Evolutionary conservation across 495 filamentous ascomycete species (phyloP).

Genomic region (Penicillium silybi): DNA sequence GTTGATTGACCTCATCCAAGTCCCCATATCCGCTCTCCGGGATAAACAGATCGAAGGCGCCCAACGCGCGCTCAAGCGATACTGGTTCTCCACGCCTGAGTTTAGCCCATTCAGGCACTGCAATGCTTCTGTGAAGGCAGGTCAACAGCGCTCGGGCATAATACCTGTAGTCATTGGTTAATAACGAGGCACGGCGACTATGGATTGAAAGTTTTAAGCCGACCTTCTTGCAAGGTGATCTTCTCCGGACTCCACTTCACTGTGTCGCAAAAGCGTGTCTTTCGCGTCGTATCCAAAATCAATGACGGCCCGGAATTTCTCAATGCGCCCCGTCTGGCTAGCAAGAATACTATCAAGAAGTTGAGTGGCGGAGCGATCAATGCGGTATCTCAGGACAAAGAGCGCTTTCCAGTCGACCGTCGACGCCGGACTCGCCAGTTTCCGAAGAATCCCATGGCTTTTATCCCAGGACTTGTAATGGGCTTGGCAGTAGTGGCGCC

Average conservation of each 20-base stretch:
- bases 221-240: conserved; percentile 83
- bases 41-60: conserved; percentile 84
- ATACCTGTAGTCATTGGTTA: conserved; percentile 49
- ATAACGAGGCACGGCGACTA: conserved; percentile 3
- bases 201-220: conserved; percentile 1
- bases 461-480: conserved; percentile 71
- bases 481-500: conserved; percentile 68
- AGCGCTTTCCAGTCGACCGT: conserved; percentile 73
- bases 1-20: conserved; percentile 59
- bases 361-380: conserved; percentile 51
- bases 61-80: conserved; percentile 69
- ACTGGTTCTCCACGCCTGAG: conserved; percentile 48
- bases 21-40: conserved; percentile 65
- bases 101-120: conserved; percentile 69
- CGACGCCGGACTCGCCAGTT: conserved; percentile 47
- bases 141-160: conserved; percentile 69
- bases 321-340: conserved; percentile 63
- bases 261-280: conserved; percentile 71
- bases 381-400: conserved; percentile 55
- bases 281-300: conserved; percentile 81
- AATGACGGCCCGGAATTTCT: conserved; percentile 64
- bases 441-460: conserved; percentile 58
- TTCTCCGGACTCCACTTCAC: conserved; percentile 53
- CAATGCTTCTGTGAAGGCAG: conserved; percentile 75
- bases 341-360: conserved; percentile 67